A percentile compares a stretch with the other conserved stretches of the same genome.
Evolutionary conservation across 23 red algal genomes (phyloP).

Genomic region (Agarophyton chilense): DNA sequence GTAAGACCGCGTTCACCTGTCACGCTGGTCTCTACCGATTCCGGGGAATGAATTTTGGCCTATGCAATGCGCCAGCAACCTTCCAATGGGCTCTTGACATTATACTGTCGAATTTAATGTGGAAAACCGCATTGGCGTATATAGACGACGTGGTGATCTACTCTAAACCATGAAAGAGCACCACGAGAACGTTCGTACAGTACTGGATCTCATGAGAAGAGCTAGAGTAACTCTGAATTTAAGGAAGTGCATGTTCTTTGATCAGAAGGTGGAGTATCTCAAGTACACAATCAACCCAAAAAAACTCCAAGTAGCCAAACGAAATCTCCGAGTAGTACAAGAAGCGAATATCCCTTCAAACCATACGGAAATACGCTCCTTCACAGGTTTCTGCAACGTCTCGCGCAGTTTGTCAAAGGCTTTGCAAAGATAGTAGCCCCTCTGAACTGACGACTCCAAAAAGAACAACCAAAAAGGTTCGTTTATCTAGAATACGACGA

Average conservation of each 20-base stretch:
- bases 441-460: background rate
- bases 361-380: background rate
- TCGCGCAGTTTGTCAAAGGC: background rate
- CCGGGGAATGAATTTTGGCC: too few relatives aligned
- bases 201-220: too few relatives aligned
- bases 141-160: too few relatives aligned
- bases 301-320: background rate
- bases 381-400: too few relatives aligned
- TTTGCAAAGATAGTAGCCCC: background rate
- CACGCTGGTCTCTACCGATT: too few relatives aligned
- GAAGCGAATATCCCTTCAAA: background rate
- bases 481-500: conserved; percentile 1
- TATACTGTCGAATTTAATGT: too few relatives aligned
- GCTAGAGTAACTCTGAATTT: background rate
- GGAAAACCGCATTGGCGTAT: too few relatives aligned
- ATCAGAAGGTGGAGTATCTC: background rate
- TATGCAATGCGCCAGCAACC: too few relatives aligned
- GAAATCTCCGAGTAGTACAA: background rate
- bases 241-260: background rate
- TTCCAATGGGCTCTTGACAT: too few relatives aligned
- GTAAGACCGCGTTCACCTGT: too few relatives aligned
- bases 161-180: too few relatives aligned
- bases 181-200: too few relatives aligned
- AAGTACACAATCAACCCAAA: background rate
- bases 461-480: background rate